Evolutionary conservation across 75 land plant genomes (phyloP).

Genomic region (Pinus albicaulis): DNA sequence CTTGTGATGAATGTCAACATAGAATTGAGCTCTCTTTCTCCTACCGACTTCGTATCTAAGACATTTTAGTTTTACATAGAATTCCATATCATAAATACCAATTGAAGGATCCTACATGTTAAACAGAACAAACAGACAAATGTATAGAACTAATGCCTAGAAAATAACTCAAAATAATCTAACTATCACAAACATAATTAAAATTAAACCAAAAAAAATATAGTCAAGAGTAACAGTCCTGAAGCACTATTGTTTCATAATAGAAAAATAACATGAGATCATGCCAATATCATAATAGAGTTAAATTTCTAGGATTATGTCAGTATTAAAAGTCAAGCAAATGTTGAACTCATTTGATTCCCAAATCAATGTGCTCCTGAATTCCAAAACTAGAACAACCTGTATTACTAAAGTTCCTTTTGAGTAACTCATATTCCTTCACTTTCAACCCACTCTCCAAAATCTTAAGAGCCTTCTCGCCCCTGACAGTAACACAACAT

Average conservation of each 20-base stretch:
- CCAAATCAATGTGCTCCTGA: slow-evolving; percentile 93
- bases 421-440: slow-evolving; percentile 83
- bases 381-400: slow-evolving; percentile 93
- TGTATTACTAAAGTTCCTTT: slow-evolving; percentile 83
- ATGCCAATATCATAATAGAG: too few relatives aligned
- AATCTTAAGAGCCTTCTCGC: slow-evolving; percentile 91
- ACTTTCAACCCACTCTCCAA: slow-evolving; percentile 86
- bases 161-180: not conserved
- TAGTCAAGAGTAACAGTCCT: too few relatives aligned
- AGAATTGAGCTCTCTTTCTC: slow-evolving; percentile 54
- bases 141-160: too few relatives aligned
- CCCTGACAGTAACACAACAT: slow-evolving; percentile 82
- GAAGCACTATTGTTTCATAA: too few relatives aligned
- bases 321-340: not conserved
- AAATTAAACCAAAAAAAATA: too few relatives aligned
- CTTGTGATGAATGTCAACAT: slow-evolving; percentile 69
- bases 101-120: slow-evolving; percentile 73
- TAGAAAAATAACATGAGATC: too few relatives aligned
- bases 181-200: too few relatives aligned
- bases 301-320: too few relatives aligned
- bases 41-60: slow-evolving; percentile 61
- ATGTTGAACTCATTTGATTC: slow-evolving; percentile 69
- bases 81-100: slow-evolving; percentile 85
- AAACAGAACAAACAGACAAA: not conserved
- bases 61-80: slow-evolving; percentile 64